These are phyloP conservation scores for Candida nemodendra DNA, from an alignment of 805 yeast species.

Conservation along the genomic window DNA sequence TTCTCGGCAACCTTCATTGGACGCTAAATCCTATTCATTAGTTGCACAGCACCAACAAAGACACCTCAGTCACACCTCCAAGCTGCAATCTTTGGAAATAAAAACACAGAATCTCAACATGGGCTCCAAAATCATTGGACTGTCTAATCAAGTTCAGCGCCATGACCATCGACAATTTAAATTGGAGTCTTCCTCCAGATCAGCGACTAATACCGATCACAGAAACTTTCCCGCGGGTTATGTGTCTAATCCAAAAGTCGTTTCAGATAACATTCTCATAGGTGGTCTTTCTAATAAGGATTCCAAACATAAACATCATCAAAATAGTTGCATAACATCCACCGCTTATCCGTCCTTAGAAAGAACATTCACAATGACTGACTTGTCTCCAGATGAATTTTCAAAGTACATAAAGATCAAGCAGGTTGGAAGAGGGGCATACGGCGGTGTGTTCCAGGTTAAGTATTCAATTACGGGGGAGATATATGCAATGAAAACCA, in stretches of 20 bases:
- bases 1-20: slow-evolving; percentile 12
- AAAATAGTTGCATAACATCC: not conserved
- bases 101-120: no score
- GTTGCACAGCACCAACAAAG: not conserved
- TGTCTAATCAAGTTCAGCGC: no score
- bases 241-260: no score
- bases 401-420: slow-evolving; percentile 52
- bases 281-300: no score
- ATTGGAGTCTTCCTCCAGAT: no score
- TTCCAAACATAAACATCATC: no score
- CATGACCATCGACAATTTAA: no score
- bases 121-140: no score
- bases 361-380: slow-evolving; percentile 14
- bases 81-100: no score
- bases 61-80: not conserved
- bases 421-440: slow-evolving; percentile 86
- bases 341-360: not conserved
- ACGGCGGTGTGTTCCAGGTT: slow-evolving; percentile 71
- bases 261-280: no score
- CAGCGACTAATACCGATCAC: no score
- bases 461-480: slow-evolving; percentile 8
- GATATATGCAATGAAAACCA: slow-evolving; percentile 27
- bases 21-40: slow-evolving; percentile 2
- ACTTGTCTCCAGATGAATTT: slow-evolving; percentile 16
- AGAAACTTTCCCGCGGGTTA: no score